Evolutionary conservation across 2,329 filamentous ascomycete genomes (phyloP).

Genomic region (Pseudogymnoascus verrucosus): DNA sequence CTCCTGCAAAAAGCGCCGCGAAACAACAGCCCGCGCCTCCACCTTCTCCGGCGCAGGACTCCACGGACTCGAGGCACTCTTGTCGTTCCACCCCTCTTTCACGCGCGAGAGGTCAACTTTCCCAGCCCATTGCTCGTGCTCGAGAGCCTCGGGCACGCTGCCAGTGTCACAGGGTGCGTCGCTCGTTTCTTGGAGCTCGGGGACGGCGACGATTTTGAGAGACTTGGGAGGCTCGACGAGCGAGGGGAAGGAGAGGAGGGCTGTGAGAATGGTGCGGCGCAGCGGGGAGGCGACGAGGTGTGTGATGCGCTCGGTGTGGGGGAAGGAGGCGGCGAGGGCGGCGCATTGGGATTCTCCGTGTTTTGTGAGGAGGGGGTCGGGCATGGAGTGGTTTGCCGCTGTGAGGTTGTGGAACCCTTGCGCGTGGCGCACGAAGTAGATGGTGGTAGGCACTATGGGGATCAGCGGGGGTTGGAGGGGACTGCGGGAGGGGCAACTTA

Average conservation of each 20-base stretch:
- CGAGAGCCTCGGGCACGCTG: conserved; percentile 45
- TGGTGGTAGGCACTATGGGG: conserved; percentile 28
- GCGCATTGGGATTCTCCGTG: conserved; percentile 70
- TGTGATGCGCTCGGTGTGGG: conserved; percentile 55
- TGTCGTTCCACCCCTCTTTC: conserved; percentile 63
- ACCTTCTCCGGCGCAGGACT: conserved; percentile 43
- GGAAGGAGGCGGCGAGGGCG: conserved; percentile 53
- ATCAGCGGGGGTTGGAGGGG: neutral
- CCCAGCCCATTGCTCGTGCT: conserved; percentile 32
- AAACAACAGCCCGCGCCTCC: conserved; percentile 50
- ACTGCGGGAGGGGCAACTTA: neutral
- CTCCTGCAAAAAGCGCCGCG: conserved; percentile 50
- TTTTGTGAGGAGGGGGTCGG: conserved; percentile 70
- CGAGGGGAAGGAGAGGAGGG: conserved; percentile 58
- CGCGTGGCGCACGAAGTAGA: conserved; percentile 66
- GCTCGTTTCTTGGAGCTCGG: conserved; percentile 72
- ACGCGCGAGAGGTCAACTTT: conserved; percentile 57
- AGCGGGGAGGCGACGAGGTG: conserved; percentile 72
- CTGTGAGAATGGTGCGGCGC: conserved; percentile 72
- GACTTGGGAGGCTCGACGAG: conserved; percentile 33
- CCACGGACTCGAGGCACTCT: conserved; percentile 35
- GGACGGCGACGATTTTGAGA: conserved; percentile 52
- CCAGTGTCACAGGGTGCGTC: conserved; percentile 71
- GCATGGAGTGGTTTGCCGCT: conserved; percentile 59
- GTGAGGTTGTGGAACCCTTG: conserved; percentile 76